These are phyloP conservation scores for Diplocarpon rosae DNA, from an alignment of 2,329 filamentous ascomycete species.

Conservation along the genomic window DNA sequence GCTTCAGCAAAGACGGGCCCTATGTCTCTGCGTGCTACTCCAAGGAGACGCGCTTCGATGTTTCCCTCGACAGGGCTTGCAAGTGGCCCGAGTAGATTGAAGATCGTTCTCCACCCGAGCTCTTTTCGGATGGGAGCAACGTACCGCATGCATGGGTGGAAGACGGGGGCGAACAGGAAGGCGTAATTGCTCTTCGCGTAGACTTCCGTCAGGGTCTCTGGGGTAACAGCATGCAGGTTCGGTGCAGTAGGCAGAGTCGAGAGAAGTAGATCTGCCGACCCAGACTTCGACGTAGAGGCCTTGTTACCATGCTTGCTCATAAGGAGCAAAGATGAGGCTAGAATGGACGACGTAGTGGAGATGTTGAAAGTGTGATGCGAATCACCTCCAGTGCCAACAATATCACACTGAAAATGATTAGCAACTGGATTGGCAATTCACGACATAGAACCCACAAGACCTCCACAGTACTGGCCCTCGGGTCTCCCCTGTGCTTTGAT, in stretches of 20 bases:
- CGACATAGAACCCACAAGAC: constrained; percentile 51
- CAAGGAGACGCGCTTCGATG: constrained; percentile 86
- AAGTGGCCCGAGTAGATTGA: constrained; percentile 89
- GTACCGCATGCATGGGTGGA: constrained; percentile 89
- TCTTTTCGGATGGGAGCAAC: constrained; percentile 78
- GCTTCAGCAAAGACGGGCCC: constrained; percentile 85
- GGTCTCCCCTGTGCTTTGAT: constrained; percentile 48
- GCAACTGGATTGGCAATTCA: constrained; percentile 1
- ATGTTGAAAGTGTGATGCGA: constrained; percentile 98
- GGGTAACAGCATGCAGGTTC: constrained; percentile 61
- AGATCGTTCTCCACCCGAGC: constrained; percentile 90
- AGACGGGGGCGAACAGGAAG: constrained; percentile 91
- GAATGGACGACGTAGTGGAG: constrained; percentile 85
- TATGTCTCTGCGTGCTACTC: constrained; percentile 78
- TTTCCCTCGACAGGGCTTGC: constrained; percentile 79
- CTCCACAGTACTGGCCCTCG: constrained; percentile 69
- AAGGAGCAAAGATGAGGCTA: constrained; percentile 75
- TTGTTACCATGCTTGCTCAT: constrained; percentile 94
- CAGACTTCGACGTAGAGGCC: constrained; percentile 89
- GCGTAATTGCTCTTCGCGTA: constrained; percentile 81
- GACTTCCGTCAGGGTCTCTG: constrained; percentile 57
- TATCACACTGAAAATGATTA: constrained; percentile 53
- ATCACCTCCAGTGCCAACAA: constrained; percentile 94
- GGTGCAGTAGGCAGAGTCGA: constrained; percentile 63
- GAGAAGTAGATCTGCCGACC: constrained; percentile 82